Evolutionary conservation across 495 filamentous ascomycete species (phyloP), one percentile per base, ranked within the genome.

Genomic region (Hypoxylon lenormandii): DNA sequence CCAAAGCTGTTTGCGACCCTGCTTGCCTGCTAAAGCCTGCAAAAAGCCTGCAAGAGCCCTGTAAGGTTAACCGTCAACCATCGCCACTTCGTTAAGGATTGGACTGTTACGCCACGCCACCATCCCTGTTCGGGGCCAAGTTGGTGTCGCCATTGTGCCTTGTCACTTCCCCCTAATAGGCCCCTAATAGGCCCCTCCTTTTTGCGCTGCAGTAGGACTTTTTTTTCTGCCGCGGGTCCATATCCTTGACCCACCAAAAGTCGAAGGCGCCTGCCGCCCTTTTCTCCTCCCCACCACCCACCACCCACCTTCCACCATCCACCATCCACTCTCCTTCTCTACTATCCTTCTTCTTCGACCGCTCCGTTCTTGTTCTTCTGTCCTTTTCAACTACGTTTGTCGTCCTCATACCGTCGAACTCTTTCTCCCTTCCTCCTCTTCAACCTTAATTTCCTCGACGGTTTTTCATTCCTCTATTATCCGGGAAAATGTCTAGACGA

Each of bases 201-300:
- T 42, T 40, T n/a, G 49, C 55, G 38, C 55, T 58, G 55, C 67
- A 69, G 66, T 69, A 52, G 63, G 60, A 60, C 72, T 66, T 66
- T 62, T 65, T 65, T 63, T 64, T 66, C 58, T 74, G 49, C 64
- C 69, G 68, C 54, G 47, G 56, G 62, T 30, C 66, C 70, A 42
- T 42, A 42, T 51, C 58, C 58, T 54, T 36, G 58, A 71, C 64
- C 73, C 70, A 72, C 70, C 57, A 61, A 26, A 5, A 26, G 47
- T 48, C 46, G 56, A 64, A 56, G 52, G 8, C 26, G 49, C 63
- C 52, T 52, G 61, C 71, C 55, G 59, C 50, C 66, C 72, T 74
- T 76, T 76, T 76, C 69, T 71, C 72, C 66, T 66, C 66, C 66
- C 68, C 73, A 68, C 71, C 73, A 65, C 69, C 75, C 69, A 64